These are phyloP conservation scores for Alopecurus myosuroides DNA, from an alignment of 176 grass and related monocot genomes.

Conservation along the genomic window DNA sequence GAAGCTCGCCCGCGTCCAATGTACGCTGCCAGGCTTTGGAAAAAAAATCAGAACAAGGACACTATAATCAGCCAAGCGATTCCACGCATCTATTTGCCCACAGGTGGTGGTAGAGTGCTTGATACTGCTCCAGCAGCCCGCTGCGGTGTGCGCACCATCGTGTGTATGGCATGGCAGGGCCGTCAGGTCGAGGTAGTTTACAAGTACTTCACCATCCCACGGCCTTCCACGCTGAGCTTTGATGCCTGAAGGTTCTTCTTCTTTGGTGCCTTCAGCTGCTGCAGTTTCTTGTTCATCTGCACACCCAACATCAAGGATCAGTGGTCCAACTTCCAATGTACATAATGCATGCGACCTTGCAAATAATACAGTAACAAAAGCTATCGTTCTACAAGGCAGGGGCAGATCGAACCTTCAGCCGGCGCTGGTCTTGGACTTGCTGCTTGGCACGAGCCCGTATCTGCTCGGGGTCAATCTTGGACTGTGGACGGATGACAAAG, in stretches of 20 bases:
- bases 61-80: constrained; percentile 18
- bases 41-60: constrained; percentile 29
- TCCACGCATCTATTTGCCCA: constrained; percentile 5
- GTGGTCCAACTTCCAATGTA: neutral
- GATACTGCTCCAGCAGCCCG: neutral
- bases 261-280: constrained; percentile 84
- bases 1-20: neutral
- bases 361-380: neutral
- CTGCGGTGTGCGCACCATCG: neutral
- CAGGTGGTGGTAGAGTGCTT: neutral
- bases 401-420: constrained; percentile 49
- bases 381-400: neutral
- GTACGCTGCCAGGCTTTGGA: constrained; percentile 19
- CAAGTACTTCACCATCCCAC: constrained; percentile 91
- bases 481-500: constrained; percentile 85
- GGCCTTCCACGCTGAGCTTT: constrained; percentile 90
- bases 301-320: neutral
- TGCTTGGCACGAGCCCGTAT: constrained; percentile 85
- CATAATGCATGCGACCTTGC: neutral
- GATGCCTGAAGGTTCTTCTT: constrained; percentile 95
- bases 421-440: constrained; percentile 62
- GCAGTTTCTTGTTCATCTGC: constrained; percentile 96
- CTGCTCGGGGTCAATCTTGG: constrained; percentile 76
- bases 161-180: too few relatives aligned
- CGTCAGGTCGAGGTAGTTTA: too few relatives aligned